Evolutionary conservation across 2,329 filamentous ascomycete species (phyloP).

Genomic region (Calonectria ilicicola): DNA sequence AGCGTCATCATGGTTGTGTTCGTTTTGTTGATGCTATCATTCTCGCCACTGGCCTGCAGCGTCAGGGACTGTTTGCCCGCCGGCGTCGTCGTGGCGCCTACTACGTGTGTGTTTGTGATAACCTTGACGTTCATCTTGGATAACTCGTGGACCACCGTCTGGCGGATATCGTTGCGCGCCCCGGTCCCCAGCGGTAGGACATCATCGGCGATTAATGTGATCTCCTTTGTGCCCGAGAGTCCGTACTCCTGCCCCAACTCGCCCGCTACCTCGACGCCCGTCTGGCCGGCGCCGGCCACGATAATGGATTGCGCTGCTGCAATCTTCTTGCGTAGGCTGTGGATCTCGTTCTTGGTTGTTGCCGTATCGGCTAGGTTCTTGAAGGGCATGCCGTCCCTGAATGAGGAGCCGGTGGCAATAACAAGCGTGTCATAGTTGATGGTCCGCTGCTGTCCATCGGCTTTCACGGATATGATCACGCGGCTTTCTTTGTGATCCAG

Average conservation of each 20-base stretch:
- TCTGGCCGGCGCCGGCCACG: conserved; percentile 9
- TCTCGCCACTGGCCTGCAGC: not conserved
- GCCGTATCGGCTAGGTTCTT: not conserved
- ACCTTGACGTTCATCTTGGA: not conserved
- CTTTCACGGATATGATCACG: not conserved
- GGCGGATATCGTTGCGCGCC: not conserved
- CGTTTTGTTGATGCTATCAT: not conserved
- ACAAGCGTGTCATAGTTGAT: conserved; percentile 13
- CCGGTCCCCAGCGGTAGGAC: not conserved
- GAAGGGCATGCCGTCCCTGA: conserved; percentile 6
- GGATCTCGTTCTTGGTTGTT: not conserved
- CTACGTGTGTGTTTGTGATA: not conserved
- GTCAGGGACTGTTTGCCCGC: not conserved
- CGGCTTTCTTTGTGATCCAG: not conserved
- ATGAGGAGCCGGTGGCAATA: conserved; percentile 1
- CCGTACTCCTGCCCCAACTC: conserved; percentile 46
- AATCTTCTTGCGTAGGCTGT: not conserved
- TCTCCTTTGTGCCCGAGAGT: conserved; percentile 29
- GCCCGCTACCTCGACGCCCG: conserved; percentile 12
- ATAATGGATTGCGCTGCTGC: not conserved
- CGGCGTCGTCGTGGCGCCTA: not conserved
- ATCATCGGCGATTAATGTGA: conserved; percentile 22
- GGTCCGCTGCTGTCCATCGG: not conserved
- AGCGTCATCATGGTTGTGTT: not conserved
- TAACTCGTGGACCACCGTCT: not conserved